These are phyloP conservation scores for Calonectria leucothoes DNA, from an alignment of 2,329 filamentous ascomycete species.

Conservation along the genomic window DNA sequence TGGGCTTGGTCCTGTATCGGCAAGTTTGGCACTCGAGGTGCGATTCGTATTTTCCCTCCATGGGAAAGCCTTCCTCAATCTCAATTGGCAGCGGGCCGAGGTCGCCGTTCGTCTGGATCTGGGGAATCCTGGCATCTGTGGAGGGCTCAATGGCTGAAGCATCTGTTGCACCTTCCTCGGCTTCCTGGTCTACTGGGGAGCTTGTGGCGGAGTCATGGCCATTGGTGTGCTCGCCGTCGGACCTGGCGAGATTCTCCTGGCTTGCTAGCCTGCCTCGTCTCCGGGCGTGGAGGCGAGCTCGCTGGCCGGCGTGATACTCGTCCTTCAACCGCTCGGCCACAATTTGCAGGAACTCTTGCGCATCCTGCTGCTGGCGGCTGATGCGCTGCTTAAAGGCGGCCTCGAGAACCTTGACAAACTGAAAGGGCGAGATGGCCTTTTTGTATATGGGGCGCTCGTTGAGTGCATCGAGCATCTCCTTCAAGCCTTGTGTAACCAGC, in stretches of 20 bases:
- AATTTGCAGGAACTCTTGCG: constrained; percentile 96
- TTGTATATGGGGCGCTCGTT: constrained; percentile 94
- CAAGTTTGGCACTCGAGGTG: constrained; percentile 94
- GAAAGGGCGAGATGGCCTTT: constrained; percentile 91
- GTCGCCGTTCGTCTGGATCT: constrained; percentile 23
- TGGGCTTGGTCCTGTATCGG: constrained; percentile 87
- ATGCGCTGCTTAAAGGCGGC: constrained; percentile 89
- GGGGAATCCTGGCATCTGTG: constrained; percentile 33
- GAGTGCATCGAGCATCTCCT: constrained; percentile 90
- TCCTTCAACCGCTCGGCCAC: constrained; percentile 92
- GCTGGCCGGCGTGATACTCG: constrained; percentile 88
- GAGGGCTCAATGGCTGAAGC: constrained; percentile 39
- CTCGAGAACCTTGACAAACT: constrained; percentile 87
- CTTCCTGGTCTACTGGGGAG: constrained; percentile 18
- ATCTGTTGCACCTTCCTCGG: constrained; percentile 22
- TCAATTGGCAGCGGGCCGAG: constrained; percentile 48
- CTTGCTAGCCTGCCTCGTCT: constrained; percentile 40
- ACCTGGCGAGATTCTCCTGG: constrained; percentile 22
- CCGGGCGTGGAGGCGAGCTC: constrained; percentile 73
- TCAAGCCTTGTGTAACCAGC: constrained; percentile 86
- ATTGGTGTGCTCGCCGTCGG: constrained; percentile 37
- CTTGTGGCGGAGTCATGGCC: constrained; percentile 23
- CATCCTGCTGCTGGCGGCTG: constrained; percentile 95
- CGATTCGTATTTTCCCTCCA: constrained; percentile 93
- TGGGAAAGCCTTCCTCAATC: constrained; percentile 82